phyloP scores from a whole-genome alignment of 1,284 basidiomycete species.

The Dichomitus squalens region DNA sequence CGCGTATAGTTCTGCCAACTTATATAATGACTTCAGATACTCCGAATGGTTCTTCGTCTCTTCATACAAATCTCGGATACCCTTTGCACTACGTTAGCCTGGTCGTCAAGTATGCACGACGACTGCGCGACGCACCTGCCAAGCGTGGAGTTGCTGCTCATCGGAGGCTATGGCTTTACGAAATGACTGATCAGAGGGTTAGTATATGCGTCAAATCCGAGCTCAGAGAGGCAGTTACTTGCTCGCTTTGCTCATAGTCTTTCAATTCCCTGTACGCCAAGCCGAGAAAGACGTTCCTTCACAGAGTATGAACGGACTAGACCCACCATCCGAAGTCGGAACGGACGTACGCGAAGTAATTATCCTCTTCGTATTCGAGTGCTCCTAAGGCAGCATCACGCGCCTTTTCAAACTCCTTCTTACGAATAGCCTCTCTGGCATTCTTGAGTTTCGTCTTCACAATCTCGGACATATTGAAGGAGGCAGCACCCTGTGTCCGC shows the following conservation, averaged over 20 bases:
- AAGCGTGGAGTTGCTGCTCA: slow-evolving; percentile 69
- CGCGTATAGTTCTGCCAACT: slow-evolving; percentile 54
- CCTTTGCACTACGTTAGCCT: slow-evolving; percentile 42
- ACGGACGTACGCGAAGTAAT: slow-evolving; percentile 78
- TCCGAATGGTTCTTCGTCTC: slow-evolving; percentile 62
- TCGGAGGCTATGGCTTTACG: slow-evolving; percentile 69
- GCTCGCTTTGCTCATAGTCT: slow-evolving; percentile 75
- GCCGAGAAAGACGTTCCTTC: slow-evolving; percentile 82
- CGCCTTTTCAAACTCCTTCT: slow-evolving; percentile 76
- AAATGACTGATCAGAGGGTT: slow-evolving; percentile 58
- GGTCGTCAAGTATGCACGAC: neutral
- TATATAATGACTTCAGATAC: slow-evolving; percentile 54
- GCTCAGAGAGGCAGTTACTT: slow-evolving; percentile 54
- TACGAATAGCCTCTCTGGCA: slow-evolving; percentile 76
- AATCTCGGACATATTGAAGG: slow-evolving; percentile 39
- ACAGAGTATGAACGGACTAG: neutral
- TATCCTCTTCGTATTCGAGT: slow-evolving; percentile 73
- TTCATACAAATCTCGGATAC: slow-evolving; percentile 77
- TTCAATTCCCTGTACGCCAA: slow-evolving; percentile 76
- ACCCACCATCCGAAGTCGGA: slow-evolving; percentile 4
- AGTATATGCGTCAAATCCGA: slow-evolving; percentile 3
- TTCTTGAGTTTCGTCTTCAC: slow-evolving; percentile 78
- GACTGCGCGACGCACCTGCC: slow-evolving; percentile 60
- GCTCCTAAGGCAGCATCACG: slow-evolving; percentile 66
- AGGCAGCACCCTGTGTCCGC: neutral